A percentile compares a stretch with the other conserved stretches of the same genome.
phyloP scores from a whole-genome alignment of 805 yeast species.

The Starmerella floricola region DNA sequence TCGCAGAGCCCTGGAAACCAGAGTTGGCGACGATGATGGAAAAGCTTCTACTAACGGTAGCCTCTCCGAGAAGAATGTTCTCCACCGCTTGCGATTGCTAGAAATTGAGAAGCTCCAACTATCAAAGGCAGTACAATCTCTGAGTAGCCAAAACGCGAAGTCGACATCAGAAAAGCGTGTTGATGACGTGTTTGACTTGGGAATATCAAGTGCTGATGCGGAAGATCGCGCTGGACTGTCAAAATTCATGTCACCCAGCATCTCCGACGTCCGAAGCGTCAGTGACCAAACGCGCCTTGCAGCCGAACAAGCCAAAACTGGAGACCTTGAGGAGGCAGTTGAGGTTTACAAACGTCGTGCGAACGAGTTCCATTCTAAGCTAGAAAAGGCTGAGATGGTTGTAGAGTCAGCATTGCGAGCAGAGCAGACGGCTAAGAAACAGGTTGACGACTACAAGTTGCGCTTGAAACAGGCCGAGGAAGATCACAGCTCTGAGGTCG shows the following conservation, averaged over 20 bases:
- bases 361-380: slow-evolving; percentile 57
- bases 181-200: too few relatives aligned
- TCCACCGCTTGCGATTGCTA: slow-evolving; percentile 14
- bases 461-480: slow-evolving; percentile 10
- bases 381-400: slow-evolving; percentile 70
- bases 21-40: slow-evolving; percentile 12
- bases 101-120: slow-evolving; percentile 22
- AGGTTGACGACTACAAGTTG: slow-evolving; percentile 23
- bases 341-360: slow-evolving; percentile 58
- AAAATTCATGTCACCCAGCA: slow-evolving; percentile 10
- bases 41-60: background rate
- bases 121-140: slow-evolving; percentile 11
- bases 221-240: slow-evolving; percentile 10
- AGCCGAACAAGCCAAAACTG: slow-evolving; percentile 43
- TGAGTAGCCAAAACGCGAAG: background rate
- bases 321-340: slow-evolving; percentile 42
- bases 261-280: slow-evolving; percentile 21
- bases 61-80: background rate
- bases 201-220: background rate
- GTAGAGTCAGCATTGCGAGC: slow-evolving; percentile 50
- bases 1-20: slow-evolving; percentile 22
- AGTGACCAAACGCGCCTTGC: slow-evolving; percentile 43
- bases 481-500: slow-evolving; percentile 9
- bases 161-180: too few relatives aligned
- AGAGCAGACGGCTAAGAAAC: slow-evolving; percentile 42